These are phyloP conservation scores for Solidago caesia DNA, from an alignment of 129 eudicot species.

Conservation along the genomic window DNA sequence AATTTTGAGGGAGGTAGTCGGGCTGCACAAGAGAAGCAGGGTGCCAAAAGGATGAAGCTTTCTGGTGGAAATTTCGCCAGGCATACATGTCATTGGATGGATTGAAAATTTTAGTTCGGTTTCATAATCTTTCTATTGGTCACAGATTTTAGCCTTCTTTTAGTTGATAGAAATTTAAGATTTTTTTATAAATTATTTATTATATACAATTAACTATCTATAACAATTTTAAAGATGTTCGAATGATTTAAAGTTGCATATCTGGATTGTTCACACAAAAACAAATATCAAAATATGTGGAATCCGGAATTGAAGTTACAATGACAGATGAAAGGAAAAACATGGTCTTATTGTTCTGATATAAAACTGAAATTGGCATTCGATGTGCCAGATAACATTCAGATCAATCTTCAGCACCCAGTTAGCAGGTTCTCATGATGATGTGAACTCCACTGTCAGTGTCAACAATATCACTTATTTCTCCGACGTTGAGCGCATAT, in stretches of 20 bases:
- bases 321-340: constrained; percentile 17
- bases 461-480: constrained; percentile 72
- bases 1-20: constrained; percentile 1
- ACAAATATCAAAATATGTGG: constrained; percentile 12
- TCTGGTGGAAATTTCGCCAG: constrained; percentile 16
- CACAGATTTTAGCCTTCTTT: too few relatives aligned
- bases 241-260: background rate
- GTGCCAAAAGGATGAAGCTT: constrained; percentile 36
- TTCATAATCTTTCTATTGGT: background rate
- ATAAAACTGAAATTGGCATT: constrained; percentile 19
- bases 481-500: constrained; percentile 60
- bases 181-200: too few relatives aligned
- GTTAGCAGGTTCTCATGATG: constrained; percentile 52
- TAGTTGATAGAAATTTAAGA: too few relatives aligned
- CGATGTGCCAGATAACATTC: background rate
- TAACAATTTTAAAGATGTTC: background rate
- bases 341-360: constrained; percentile 24
- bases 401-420: background rate
- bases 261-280: constrained; percentile 8
- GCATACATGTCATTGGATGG: background rate
- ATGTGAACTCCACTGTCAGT: constrained; percentile 84
- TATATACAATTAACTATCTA: too few relatives aligned
- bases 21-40: constrained; percentile 13
- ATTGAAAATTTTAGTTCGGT: background rate
- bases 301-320: constrained; percentile 18